phyloP scores from a whole-genome alignment of 2,329 filamentous ascomycete genomes.

The Trichoderma sp. region DNA sequence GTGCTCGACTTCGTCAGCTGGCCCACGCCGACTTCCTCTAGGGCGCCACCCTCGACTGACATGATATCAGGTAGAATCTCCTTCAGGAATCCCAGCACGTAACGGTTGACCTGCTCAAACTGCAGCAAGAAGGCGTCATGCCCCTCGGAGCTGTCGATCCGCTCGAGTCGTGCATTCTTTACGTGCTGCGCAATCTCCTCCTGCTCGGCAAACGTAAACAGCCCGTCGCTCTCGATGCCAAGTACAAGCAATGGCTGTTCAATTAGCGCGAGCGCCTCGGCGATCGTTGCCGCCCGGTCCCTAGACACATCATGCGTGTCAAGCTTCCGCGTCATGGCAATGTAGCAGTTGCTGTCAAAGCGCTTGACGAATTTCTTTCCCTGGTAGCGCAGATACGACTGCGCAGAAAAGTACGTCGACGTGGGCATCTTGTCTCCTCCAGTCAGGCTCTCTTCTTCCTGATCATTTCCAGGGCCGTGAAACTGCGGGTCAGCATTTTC shows the following conservation, averaged over 20 bases:
- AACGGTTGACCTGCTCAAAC: constrained; percentile 93
- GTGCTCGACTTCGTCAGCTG: constrained; percentile 81
- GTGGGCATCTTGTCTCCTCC: constrained; percentile 56
- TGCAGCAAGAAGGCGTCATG: constrained; percentile 96
- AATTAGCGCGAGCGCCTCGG: constrained; percentile 76
- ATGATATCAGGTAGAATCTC: constrained; percentile 88
- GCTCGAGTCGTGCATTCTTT: constrained; percentile 73
- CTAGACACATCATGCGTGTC: constrained; percentile 96
- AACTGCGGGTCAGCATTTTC: constrained; percentile 63
- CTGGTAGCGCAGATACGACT: constrained; percentile 96
- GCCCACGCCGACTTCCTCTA: constrained; percentile 55
- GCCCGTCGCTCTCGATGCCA: constrained; percentile 91
- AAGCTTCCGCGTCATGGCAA: constrained; percentile 95
- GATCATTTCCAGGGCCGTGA: constrained; percentile 55
- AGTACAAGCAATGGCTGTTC: constrained; percentile 88
- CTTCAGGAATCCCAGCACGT: constrained; percentile 80
- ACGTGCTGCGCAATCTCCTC: constrained; percentile 85
- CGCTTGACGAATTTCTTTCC: constrained; percentile 94
- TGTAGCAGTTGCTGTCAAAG: constrained; percentile 98
- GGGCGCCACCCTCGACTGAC: constrained; percentile 57
- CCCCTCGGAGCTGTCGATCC: constrained; percentile 90
- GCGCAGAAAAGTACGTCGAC: constrained; percentile 94
- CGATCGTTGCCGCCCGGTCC: constrained; percentile 66
- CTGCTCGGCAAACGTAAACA: constrained; percentile 97
- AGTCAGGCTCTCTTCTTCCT: constrained; percentile 46